Conservation (phyloP, 148 eudicot species). For the Rheum nobile region DNA sequence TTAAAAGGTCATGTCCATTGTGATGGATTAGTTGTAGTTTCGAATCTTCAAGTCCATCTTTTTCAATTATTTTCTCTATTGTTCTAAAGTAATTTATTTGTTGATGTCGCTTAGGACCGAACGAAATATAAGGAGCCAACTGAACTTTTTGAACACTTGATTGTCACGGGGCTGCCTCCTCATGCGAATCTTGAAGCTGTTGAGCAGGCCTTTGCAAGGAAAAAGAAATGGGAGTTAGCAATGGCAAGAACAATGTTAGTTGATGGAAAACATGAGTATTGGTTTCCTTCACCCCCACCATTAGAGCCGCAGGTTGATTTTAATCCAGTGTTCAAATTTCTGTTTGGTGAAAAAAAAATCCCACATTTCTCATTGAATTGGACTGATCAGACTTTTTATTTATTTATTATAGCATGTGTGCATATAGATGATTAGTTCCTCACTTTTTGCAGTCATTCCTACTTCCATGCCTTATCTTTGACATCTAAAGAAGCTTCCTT, state of each 20-base stretch:
- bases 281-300: slow-evolving; percentile 41
- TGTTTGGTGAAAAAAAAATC: neutral
- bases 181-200: slow-evolving; percentile 73
- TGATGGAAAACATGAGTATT: slow-evolving; percentile 25
- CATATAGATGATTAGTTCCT: neutral
- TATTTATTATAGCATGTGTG: neutral
- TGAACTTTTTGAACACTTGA: slow-evolving; percentile 81
- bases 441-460: neutral
- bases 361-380: neutral
- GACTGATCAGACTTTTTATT: neutral
- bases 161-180: slow-evolving; percentile 79
- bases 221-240: slow-evolving; percentile 60
- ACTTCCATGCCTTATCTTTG: neutral
- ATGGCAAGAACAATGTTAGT: slow-evolving; percentile 23
- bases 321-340: neutral
- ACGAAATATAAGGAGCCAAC: slow-evolving; percentile 64
- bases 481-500: neutral
- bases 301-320: slow-evolving; percentile 78
- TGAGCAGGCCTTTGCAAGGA: slow-evolving; percentile 69
- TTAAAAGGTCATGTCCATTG: neutral
- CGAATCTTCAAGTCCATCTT: neutral
- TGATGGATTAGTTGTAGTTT: neutral
- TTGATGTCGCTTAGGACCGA: slow-evolving; percentile 41
- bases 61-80: neutral
- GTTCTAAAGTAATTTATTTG: slow-evolving; percentile 8